A percentile compares a stretch with the other conserved stretches of the same genome.
These are phyloP conservation scores for Pythium aristosporum DNA, from an alignment of 352 stramenopile species.

Conservation along the genomic window DNA sequence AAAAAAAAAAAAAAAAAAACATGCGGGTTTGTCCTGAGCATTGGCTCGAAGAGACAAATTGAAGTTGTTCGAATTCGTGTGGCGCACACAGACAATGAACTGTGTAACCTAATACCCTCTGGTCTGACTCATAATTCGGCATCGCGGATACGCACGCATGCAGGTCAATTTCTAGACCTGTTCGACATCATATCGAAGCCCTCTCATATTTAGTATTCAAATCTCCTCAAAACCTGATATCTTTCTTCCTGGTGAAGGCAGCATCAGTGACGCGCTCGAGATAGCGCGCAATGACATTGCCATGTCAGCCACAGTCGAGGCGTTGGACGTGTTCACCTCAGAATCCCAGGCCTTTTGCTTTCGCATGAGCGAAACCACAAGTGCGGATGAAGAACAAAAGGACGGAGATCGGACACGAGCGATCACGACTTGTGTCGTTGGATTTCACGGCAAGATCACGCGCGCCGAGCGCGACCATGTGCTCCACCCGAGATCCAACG, in stretches of 20 bases:
- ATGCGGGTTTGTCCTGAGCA: too few relatives aligned
- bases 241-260: slow-evolving; percentile 30
- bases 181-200: too few relatives aligned
- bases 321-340: neutral
- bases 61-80: too few relatives aligned
- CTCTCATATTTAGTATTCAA: too few relatives aligned
- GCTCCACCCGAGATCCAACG: slow-evolving; percentile 9
- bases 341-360: slow-evolving; percentile 19
- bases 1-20: too few relatives aligned
- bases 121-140: too few relatives aligned
- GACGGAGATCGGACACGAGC: neutral
- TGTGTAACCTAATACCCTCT: too few relatives aligned
- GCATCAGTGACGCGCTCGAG: slow-evolving; percentile 24
- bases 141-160: too few relatives aligned
- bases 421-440: slow-evolving; percentile 18
- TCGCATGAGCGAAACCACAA: neutral
- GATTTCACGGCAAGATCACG: slow-evolving; percentile 27
- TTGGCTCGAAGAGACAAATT: too few relatives aligned
- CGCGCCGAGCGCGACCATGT: slow-evolving; percentile 26
- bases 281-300: slow-evolving; percentile 16
- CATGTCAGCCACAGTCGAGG: slow-evolving; percentile 10
- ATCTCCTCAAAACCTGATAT: too few relatives aligned
- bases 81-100: too few relatives aligned
- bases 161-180: too few relatives aligned
- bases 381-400: neutral